Base-by-base conservation (phyloP, 352 stramenopile species). In the Globisporangium uncinulatum region DNA sequence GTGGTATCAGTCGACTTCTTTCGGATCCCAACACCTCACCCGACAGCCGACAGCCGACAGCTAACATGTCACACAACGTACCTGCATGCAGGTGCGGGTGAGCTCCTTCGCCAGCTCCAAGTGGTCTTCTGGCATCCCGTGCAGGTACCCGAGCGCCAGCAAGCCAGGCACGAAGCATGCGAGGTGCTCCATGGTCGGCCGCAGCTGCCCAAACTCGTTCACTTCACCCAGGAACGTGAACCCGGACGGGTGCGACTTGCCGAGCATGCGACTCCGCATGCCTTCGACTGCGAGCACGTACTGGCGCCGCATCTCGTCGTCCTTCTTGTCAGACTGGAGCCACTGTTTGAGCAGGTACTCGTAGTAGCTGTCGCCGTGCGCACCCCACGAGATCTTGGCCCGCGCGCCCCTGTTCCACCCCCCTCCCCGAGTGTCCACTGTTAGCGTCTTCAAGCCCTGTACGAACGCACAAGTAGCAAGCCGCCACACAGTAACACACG, bases 131-230 rank as follows among this genome's bases (percentile, higher is more conserved):
- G 71, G 71, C 58, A 88, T 77, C 2, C 83, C 83, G 21, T 91
- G 65, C 29, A 69, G 20, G 4, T 65, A 70, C 7, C 83, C 87
- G 11, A 97, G 73, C 1, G 84, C 79, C 1, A 96, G 61, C 62
- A 94, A 75, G 3, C 86, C 87, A 10, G 89, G 85, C 6, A 96
- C 59, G 47, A 96, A 97, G 60, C 91, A 97, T 4, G 86, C 78
- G 44, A 94, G 67, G 56, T 97, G 91, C 57, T 97, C 86, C 80
- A 92, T 92, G 39, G 65, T 65, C 41, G 61, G 58, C 6, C 61
- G 55, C 8, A 86, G 54, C 11, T 56, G 52, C 6, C 63, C 62
- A 45, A 39, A 63, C 39, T 59, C 47, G 3, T 59, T 54, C 1
- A 76, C 46, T 31, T 78, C 72, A 6, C 73, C 75, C n/a, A 92